Percentiles rank a stretch among this genome's conserved stretches.
phyloP scores from a whole-genome alignment of 495 filamentous ascomycete genomes.

The Penicillium coprophilum region DNA sequence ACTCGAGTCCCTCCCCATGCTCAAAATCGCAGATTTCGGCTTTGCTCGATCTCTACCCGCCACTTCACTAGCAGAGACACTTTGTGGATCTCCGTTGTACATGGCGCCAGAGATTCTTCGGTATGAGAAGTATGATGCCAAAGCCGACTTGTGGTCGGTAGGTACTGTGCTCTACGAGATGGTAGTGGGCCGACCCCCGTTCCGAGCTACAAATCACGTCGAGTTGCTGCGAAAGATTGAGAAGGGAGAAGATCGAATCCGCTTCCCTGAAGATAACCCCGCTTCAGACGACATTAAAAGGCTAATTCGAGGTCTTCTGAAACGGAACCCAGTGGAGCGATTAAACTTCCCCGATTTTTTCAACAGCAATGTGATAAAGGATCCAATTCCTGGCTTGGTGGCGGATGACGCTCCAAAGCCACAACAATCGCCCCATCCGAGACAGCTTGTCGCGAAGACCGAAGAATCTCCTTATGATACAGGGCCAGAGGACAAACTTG shows the following conservation, averaged over 20 bases:
- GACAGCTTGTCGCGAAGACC: conserved; percentile 12
- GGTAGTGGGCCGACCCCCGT: conserved; percentile 86
- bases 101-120: conserved; percentile 98
- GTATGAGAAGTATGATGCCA: conserved; percentile 96
- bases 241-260: conserved; percentile 76
- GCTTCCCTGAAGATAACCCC: conserved; percentile 70
- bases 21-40: conserved; percentile 97
- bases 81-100: conserved; percentile 97
- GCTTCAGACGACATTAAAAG: conserved; percentile 76
- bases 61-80: conserved; percentile 88
- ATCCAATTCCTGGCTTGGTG: conserved; percentile 78
- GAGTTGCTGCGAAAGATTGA: conserved; percentile 92
- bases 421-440: conserved; percentile 23
- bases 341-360: conserved; percentile 85
- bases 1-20: conserved; percentile 82
- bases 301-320: conserved; percentile 77
- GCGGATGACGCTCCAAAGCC: conserved; percentile 57
- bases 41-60: conserved; percentile 89
- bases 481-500: conserved; percentile 27
- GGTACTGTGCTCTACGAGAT: conserved; percentile 95
- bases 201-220: conserved; percentile 89
- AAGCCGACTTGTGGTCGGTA: conserved; percentile 95
- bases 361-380: conserved; percentile 65
- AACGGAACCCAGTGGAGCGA: conserved; percentile 79
- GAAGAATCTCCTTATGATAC: conserved; percentile 27